These are phyloP conservation scores for Microstroma glucosiphilum DNA, from an alignment of 1,284 basidiomycete species.

Conservation along the genomic window DNA sequence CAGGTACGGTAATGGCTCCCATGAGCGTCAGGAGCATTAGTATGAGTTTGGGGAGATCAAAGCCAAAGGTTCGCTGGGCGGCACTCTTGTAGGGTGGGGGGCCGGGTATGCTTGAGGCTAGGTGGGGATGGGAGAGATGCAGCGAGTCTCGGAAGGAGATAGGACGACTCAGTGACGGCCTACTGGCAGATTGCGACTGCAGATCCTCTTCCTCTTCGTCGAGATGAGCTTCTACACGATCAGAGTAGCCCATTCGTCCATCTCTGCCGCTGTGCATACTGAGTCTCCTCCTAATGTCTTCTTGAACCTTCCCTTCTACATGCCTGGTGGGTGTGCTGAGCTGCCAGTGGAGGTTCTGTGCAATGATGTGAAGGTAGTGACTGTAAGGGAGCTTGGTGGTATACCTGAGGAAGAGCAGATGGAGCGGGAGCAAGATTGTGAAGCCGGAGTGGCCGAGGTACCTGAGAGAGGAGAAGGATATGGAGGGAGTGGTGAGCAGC, in stretches of 20 bases:
- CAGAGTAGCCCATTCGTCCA: not conserved
- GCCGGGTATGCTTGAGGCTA: not conserved
- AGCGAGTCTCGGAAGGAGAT: not conserved
- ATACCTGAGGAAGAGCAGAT: conserved; percentile 33
- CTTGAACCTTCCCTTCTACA: conserved; percentile 1
- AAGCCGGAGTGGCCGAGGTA: conserved; percentile 47
- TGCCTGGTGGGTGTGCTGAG: conserved; percentile 21
- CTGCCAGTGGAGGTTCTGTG: conserved; percentile 41
- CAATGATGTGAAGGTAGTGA: conserved; percentile 35
- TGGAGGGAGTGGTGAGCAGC: not conserved
- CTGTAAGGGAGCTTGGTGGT: conserved; percentile 21
- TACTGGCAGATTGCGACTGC: not conserved
- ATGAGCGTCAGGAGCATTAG: conserved; percentile 34
- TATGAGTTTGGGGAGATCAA: conserved; percentile 18
- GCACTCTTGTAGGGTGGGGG: conserved; percentile 3
- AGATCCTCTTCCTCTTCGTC: not conserved
- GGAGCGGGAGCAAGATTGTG: conserved; percentile 36
- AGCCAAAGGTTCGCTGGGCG: conserved; percentile 5
- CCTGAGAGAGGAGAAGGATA: conserved; percentile 7
- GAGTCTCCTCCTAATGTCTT: conserved; percentile 1
- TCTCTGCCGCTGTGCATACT: not conserved
- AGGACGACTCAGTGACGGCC: not conserved
- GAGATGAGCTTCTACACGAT: not conserved
- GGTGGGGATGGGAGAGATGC: not conserved
- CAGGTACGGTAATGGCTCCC: conserved; percentile 40